Evolutionary conservation across 768 basidiomycete species (phyloP), one percentile per base, ranked within the genome.

Genomic region (Psilocybe cubensis): DNA sequence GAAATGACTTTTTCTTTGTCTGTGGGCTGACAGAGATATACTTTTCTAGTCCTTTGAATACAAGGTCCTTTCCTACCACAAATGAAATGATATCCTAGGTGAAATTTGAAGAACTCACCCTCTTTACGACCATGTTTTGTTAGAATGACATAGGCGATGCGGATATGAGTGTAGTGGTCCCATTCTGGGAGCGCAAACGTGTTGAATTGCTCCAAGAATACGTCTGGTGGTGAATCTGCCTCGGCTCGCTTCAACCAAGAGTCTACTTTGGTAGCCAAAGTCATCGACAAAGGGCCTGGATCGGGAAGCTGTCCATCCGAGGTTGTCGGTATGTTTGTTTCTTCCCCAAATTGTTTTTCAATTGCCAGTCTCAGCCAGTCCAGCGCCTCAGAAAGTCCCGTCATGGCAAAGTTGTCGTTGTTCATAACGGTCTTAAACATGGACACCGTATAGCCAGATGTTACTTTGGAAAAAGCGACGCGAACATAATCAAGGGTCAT

Each of bases 91-190:
- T n/a, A n/a, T n/a, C n/a, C n/a, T n/a, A n/a, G n/a, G n/a, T n/a
- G n/a, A n/a, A n/a, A n/a, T n/a, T n/a, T n/a, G n/a, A n/a, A n/a
- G n/a, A n/a, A n/a, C 61, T 23, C 29, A 76, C 80, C 79, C 72
- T 74, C 75, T 57, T 76, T 71, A 20, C 79, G 72, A 7, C 78
- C 79, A 55, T 76, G 68, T 27, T 65, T 74, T 6, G 64, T 74
- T 11, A 81, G 68, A 46, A 78, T 58, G n/a, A 76, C 62, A 56
- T 75, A 81, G 6, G 77, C 76, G 24, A 79, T 66, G 1, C 78
- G 77, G 18, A 80, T 74, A 44, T 78, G 78, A 8, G 76, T 79
- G 63, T 79, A 80, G 59, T 81, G 79, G 61, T 82, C 80, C 79
- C 79, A 82, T 14, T 71, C 60, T 1, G 78, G 76, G 17, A 81